Percentiles rank a stretch among this genome's conserved stretches.
These are phyloP conservation scores for Auriscalpium microsporum DNA, from an alignment of 768 basidiomycete genomes.

Conservation along the genomic window DNA sequence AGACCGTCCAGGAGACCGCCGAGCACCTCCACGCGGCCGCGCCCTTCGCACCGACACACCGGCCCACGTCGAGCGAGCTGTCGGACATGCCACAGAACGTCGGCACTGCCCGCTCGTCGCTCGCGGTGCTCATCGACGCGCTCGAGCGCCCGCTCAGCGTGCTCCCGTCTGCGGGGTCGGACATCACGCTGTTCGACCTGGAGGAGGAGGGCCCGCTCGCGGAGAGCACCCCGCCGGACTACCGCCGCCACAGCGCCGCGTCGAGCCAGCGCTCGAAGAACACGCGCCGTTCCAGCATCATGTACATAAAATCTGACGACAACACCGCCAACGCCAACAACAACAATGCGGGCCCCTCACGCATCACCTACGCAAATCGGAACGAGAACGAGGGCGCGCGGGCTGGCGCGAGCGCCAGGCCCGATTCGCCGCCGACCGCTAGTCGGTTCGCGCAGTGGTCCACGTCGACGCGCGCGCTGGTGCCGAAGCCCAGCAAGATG, in stretches of 20 bases:
- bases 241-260: conserved; percentile 19
- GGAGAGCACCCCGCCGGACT: conserved; percentile 57
- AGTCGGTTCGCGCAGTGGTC: conserved; percentile 36
- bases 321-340: neutral
- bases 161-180: conserved; percentile 48
- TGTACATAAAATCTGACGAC: conserved; percentile 56
- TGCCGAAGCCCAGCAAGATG: conserved; percentile 45
- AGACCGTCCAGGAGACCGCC: neutral
- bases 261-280: conserved; percentile 10
- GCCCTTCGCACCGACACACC: neutral
- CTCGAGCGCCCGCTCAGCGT: conserved; percentile 11
- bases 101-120: conserved; percentile 5
- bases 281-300: conserved; percentile 48
- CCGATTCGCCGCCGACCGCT: conserved; percentile 9
- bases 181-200: conserved; percentile 51
- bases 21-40: conserved; percentile 20
- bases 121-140: conserved; percentile 2
- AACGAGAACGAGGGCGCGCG: too few relatives aligned
- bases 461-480: conserved; percentile 43
- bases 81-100: neutral
- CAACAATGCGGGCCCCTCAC: neutral
- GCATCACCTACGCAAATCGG: neutral
- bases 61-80: neutral
- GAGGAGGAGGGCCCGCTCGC: conserved; percentile 36
- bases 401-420: conserved; percentile 1